Conservation (phyloP, 345 rosid species). For the Cardamine occulta region DNA sequence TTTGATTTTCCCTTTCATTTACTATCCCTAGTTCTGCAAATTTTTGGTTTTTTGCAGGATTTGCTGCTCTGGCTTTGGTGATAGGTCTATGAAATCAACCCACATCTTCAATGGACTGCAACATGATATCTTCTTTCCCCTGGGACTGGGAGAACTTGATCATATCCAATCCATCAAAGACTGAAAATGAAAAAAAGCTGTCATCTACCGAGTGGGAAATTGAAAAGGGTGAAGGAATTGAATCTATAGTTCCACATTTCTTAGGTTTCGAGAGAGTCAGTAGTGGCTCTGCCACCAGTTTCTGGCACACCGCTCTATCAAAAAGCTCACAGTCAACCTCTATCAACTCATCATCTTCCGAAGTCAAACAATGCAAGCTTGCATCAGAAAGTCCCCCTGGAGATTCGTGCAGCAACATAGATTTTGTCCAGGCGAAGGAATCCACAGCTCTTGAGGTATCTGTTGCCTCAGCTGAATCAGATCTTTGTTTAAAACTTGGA, state of each 20-base stretch:
- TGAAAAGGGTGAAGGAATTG: constrained; percentile 62
- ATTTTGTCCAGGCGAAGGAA: constrained; percentile 36
- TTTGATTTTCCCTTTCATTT: constrained; percentile 21
- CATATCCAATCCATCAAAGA: constrained; percentile 52
- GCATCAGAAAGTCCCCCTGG: constrained; percentile 39
- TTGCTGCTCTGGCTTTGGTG: constrained; percentile 28
- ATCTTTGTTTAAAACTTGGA: constrained; percentile 42
- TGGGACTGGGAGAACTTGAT: constrained; percentile 89
- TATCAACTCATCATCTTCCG: constrained; percentile 30
- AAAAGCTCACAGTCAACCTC: constrained; percentile 43
- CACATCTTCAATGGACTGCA: constrained; percentile 74
- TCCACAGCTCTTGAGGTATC: constrained; percentile 35
- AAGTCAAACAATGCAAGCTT: constrained; percentile 15
- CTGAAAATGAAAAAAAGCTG: constrained; percentile 55
- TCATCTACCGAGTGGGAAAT: constrained; percentile 56
- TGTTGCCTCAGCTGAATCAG: constrained; percentile 39
- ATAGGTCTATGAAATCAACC: constrained; percentile 48
- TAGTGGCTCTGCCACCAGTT: constrained; percentile 65
- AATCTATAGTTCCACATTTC: constrained; percentile 61
- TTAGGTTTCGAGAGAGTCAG: constrained; percentile 52
- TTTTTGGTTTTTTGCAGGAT: constrained; percentile 23
- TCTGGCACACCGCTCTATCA: constrained; percentile 62
- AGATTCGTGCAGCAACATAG: constrained; percentile 42
- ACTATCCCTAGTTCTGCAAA: not conserved
- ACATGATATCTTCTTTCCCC: constrained; percentile 56